Conservation (phyloP, 345 rosid genomes). For the Corymbia maculata region DNA sequence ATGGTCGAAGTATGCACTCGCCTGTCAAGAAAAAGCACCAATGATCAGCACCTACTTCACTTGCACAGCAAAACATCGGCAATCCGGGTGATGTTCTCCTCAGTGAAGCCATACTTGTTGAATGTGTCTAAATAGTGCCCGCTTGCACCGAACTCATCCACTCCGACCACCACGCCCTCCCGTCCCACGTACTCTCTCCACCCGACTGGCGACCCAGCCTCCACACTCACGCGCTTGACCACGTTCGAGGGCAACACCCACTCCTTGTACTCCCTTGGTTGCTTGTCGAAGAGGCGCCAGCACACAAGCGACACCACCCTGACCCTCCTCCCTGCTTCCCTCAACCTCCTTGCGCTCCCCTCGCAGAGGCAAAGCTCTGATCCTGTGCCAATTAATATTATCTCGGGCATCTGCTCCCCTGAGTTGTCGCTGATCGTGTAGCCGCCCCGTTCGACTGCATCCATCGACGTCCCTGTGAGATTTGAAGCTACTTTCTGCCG, state of each 20-base stretch:
- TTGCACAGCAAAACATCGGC: slow-evolving; percentile 6
- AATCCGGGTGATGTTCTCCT: slow-evolving; percentile 9
- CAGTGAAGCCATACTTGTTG: slow-evolving; percentile 19
- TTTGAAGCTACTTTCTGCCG: slow-evolving; percentile 16
- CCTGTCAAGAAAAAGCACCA: background rate
- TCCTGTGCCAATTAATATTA: slow-evolving; percentile 27
- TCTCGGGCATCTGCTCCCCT: slow-evolving; percentile 1
- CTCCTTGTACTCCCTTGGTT: slow-evolving; percentile 18
- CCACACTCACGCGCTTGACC: slow-evolving; percentile 8
- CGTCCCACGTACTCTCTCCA: slow-evolving; percentile 19
- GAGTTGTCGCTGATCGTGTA: slow-evolving; percentile 21
- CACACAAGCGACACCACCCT: slow-evolving; percentile 28
- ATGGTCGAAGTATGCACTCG: background rate
- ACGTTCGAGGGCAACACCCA: slow-evolving; percentile 7
- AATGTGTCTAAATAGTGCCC: slow-evolving; percentile 16
- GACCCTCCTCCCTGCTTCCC: slow-evolving; percentile 18
- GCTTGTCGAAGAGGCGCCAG: slow-evolving; percentile 16
- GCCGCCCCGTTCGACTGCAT: slow-evolving; percentile 15
- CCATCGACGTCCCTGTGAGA: slow-evolving; percentile 8
- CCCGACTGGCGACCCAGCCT: slow-evolving; percentile 21
- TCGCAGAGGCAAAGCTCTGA: slow-evolving; percentile 15
- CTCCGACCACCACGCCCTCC: slow-evolving; percentile 17
- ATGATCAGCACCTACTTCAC: background rate
- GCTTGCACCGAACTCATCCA: slow-evolving; percentile 24
- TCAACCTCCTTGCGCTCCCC: background rate